Evolutionary conservation across 257 asterid species (phyloP).

Genomic region (Apocynum venetum): DNA sequence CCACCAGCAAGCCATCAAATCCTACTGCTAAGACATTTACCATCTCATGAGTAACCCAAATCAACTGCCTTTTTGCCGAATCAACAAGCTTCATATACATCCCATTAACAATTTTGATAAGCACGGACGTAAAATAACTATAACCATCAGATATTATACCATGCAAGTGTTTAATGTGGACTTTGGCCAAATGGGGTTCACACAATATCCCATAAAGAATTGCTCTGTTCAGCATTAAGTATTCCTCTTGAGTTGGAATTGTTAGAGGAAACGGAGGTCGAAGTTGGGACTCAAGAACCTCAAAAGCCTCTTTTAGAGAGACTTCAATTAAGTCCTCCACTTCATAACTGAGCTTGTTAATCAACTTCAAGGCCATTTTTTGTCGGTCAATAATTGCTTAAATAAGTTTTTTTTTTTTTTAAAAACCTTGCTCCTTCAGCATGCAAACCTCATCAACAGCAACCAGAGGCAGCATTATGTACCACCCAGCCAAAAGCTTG

Average conservation of each 20-base stretch:
- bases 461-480: not conserved
- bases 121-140: slow-evolving; percentile 47
- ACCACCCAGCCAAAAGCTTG: not conserved
- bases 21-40: slow-evolving; percentile 55
- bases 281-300: slow-evolving; percentile 42
- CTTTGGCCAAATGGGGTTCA: slow-evolving; percentile 44
- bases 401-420: not conserved
- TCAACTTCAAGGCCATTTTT: slow-evolving; percentile 15
- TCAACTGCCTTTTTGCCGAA: slow-evolving; percentile 49
- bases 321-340: slow-evolving; percentile 57
- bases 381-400: not conserved
- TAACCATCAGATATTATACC: slow-evolving; percentile 63
- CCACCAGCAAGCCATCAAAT: slow-evolving; percentile 55
- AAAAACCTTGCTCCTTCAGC: not conserved
- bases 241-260: slow-evolving; percentile 52
- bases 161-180: slow-evolving; percentile 71
- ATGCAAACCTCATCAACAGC: not conserved
- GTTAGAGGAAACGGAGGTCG: slow-evolving; percentile 67
- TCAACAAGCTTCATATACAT: slow-evolving; percentile 43
- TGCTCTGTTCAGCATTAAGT: slow-evolving; percentile 56
- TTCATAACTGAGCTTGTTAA: slow-evolving; percentile 33
- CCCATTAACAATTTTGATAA: slow-evolving; percentile 51
- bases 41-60: slow-evolving; percentile 59
- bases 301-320: slow-evolving; percentile 53
- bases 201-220: slow-evolving; percentile 56